These are phyloP conservation scores for Colletotrichum paranaense DNA, from an alignment of 2,329 filamentous ascomycete genomes.

Conservation along the genomic window DNA sequence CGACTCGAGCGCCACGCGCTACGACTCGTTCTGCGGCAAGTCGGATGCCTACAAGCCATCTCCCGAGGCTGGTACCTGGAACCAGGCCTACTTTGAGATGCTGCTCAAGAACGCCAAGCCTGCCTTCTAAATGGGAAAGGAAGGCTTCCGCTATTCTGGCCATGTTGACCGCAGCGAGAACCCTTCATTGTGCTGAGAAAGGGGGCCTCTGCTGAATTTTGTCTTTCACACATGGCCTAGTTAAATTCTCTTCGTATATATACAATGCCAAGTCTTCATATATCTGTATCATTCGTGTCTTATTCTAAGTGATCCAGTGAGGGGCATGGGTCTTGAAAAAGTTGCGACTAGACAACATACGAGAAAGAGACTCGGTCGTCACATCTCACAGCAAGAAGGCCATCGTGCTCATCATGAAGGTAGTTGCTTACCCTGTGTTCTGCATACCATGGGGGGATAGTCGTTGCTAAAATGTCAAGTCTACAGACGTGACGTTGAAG, in stretches of 20 bases:
- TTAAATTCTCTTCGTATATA: background rate
- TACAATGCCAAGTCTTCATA: background rate
- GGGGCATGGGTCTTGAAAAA: background rate
- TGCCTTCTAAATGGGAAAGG: constrained; percentile 11
- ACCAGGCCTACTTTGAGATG: constrained; percentile 41
- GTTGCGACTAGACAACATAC: background rate
- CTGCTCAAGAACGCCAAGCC: constrained; percentile 39
- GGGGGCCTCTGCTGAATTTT: background rate
- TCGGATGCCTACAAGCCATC: constrained; percentile 58
- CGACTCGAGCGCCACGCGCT: constrained; percentile 47
- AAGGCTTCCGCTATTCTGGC: background rate
- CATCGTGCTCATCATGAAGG: background rate
- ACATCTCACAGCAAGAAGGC: background rate
- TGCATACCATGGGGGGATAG: background rate
- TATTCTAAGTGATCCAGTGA: background rate
- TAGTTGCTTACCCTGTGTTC: too few relatives aligned
- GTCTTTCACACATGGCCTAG: background rate
- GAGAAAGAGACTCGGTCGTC: background rate
- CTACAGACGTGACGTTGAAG: background rate
- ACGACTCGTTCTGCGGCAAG: constrained; percentile 52
- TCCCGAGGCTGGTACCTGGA: constrained; percentile 63
- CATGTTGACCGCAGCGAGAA: background rate
- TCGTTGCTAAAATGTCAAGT: background rate
- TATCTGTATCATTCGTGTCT: background rate
- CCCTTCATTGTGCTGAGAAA: background rate